phyloP scores from a whole-genome alignment of 805 yeast species.

The Saturnispora mendoncae region DNA sequence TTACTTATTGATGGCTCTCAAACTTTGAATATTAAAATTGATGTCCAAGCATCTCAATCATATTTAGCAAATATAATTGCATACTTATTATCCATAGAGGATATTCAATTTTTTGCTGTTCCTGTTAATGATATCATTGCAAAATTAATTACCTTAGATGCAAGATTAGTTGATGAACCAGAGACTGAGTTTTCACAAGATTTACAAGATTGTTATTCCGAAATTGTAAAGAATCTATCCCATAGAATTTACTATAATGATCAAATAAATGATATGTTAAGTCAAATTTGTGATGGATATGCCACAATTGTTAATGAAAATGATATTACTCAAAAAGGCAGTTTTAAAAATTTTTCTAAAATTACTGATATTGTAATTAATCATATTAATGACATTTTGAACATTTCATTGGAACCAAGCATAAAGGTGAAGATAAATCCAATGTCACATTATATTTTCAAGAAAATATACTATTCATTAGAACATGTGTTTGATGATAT shows the following conservation, averaged over 20 bases:
- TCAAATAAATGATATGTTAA: conserved; percentile 74
- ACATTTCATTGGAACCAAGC: conserved; percentile 22
- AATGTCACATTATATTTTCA: conserved; percentile 24
- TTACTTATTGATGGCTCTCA: conserved; percentile 25
- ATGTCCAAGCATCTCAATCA: conserved; percentile 7
- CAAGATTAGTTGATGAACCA: neutral
- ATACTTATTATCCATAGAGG: conserved; percentile 55
- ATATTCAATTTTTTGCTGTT: conserved; percentile 78
- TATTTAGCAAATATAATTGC: conserved; percentile 22
- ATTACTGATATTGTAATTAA: conserved; percentile 19
- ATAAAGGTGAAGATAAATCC: conserved; percentile 33
- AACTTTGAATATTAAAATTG: conserved; percentile 44
- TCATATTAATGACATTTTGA: conserved; percentile 23
- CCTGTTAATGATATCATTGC: conserved; percentile 74
- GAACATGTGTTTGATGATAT: conserved; percentile 1
- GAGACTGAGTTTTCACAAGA: conserved; percentile 28
- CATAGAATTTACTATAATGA: conserved; percentile 78
- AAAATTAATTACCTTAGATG: conserved; percentile 28
- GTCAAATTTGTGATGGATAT: conserved; percentile 30
- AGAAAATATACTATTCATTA: neutral
- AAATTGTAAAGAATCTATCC: conserved; percentile 60
- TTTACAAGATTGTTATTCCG: conserved; percentile 33
- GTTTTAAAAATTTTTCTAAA: neutral
- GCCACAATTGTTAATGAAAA: neutral
- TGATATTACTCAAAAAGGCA: neutral